Base-by-base conservation (phyloP, 257 asterid species). In the Voacanga thouarsii region DNA sequence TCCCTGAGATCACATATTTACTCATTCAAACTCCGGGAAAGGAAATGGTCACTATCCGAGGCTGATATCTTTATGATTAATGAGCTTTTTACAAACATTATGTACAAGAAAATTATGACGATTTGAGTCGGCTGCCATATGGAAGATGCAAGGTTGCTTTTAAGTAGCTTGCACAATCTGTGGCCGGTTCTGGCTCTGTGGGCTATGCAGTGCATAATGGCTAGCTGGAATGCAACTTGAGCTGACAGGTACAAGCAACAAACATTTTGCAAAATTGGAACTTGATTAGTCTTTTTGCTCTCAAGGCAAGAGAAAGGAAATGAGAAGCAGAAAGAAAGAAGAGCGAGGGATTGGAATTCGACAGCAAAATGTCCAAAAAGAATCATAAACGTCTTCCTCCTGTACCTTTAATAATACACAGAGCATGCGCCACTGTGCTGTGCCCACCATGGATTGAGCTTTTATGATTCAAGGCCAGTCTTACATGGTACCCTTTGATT, bases 401-500 rank as follows among this genome's bases (percentile, higher is more conserved):
- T 60, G 15, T 18, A 43, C 43, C 78, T 57, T 59, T 75, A 56
- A 75, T 75, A 51, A 75, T 75, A 60, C 69, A 59, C 19, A 43
- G 44, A 75, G 78, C 71, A 75, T 60, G 71, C 59, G 44, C 59
- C 71, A 7, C 33, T 28, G 24, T 44, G 60, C 45, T 43, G 56
- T 44, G 59, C 78, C 78, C 78, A 43, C 60, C 78, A 75, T 65
- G 26, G 57, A 75, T 75, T n/a, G 12, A 60, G 64, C 77, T 33
- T 73, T 73, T 28, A 3, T 33, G 3, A 53, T 19, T 50, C 67
- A 67, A 53, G 66, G 55, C n/a, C 65, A 53, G 11, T 72, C 44
- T 72, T 24, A 49, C 24, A 44, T 26, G 63, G 14, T 72, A 49
- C 68, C 26, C 57, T 75, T 63, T 61, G 18, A 41, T 60, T 60